Base-by-base conservation (phyloP, 2,329 filamentous ascomycete species). In the Eutypa lata region DNA sequence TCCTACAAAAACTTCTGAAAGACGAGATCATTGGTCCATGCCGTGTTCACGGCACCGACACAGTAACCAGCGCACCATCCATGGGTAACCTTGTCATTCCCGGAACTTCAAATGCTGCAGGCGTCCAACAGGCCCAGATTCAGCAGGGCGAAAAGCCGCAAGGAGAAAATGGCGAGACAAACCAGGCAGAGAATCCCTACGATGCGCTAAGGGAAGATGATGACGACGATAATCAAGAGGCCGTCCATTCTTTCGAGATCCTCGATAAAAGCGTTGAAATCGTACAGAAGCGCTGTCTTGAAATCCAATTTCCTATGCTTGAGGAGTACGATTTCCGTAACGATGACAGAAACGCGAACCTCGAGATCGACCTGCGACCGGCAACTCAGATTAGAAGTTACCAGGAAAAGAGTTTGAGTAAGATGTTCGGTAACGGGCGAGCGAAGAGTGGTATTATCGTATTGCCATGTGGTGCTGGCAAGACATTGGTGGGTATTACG, bases 401-500 rank as follows among this genome's bases (percentile, higher is more conserved):
- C 63, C 94, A 99, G 69, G 94, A 99, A 71, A 96, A 97, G 74
- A 96, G 91, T 60, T 77, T 99, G 10, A 96, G 90, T 75, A 99
- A 99, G 72, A 99, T 99, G 94, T 99, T 99, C 69, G 93, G 94
- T 67, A 99, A 99, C 67, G 93, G 93, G 48, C 88, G 94, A 72
- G 94, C 94, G 14, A 94, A 96, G 75, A 97, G 91, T 71, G 94
- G 94, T 53, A 95, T 99, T 61, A 99, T 99, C 54, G 94, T 99
- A 52, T 73, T 99, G 62, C 94, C 94, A 18, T 99, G 94, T 69
- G 94, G 94, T 61, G 94, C 94, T 18, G 94, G 94, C 54, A 99
- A 99, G 76, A 99, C 94, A 1, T 76, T 99, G 40, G 94, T 99
- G 16, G 94, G 94, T n/a, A 96, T 99, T 61, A 97, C 94, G 19